Conservation (phyloP, 75 land plant genomes). For the Picea glauca region DNA sequence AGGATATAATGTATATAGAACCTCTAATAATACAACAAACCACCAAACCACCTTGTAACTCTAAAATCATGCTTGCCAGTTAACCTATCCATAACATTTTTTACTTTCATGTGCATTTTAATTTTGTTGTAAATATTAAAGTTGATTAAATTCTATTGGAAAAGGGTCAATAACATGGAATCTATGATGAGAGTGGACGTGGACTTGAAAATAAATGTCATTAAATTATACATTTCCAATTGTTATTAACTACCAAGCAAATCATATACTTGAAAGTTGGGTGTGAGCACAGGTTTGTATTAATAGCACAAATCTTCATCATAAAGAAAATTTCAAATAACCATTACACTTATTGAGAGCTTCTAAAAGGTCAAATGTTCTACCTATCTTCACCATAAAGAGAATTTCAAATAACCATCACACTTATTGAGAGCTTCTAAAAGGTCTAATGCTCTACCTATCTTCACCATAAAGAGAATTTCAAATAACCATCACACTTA, state of each 20-base stretch:
- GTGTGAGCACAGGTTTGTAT: background rate
- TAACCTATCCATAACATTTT: too few species aligned
- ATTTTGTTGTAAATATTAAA: too few species aligned
- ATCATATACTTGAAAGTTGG: background rate
- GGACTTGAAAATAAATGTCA: background rate
- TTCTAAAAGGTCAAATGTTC: slow-evolving; percentile 49
- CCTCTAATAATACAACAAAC: too few species aligned
- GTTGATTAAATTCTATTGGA: too few species aligned
- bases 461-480: too few species aligned
- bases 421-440: slow-evolving; percentile 47
- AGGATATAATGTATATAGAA: too few species aligned
- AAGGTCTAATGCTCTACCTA: slow-evolving; percentile 54
- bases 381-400: slow-evolving; percentile 53
- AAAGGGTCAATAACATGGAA: background rate
- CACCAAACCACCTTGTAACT: too few species aligned
- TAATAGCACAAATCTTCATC: slow-evolving; percentile 22
- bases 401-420: slow-evolving; percentile 32
- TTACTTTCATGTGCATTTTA: too few species aligned
- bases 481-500: slow-evolving; percentile 30
- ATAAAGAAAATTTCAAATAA: slow-evolving; percentile 33
- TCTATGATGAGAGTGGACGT: background rate
- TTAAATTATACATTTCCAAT: too few species aligned
- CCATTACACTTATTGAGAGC: slow-evolving; percentile 37
- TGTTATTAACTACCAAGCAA: background rate
- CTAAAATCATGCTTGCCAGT: too few species aligned